Evolutionary conservation across 2,329 filamentous ascomycete species (phyloP).

Genomic region (Alternaria solani): DNA sequence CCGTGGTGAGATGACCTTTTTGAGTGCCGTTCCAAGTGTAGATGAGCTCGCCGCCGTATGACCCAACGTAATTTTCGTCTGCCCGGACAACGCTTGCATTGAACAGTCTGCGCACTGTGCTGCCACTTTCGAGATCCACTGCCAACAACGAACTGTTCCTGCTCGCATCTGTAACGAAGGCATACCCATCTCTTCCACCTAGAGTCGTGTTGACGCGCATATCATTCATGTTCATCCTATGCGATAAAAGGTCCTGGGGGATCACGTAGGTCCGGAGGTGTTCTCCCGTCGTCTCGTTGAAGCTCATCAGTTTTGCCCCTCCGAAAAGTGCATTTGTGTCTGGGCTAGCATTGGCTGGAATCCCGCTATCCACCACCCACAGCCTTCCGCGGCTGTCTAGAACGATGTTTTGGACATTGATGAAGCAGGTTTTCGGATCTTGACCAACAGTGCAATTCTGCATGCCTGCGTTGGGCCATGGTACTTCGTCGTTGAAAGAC

Average conservation of each 20-base stretch:
- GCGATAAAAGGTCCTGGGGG: constrained; percentile 44
- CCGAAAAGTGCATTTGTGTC: constrained; percentile 38
- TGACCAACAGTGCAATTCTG: constrained; percentile 53
- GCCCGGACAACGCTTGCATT: constrained; percentile 49
- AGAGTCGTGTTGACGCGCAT: constrained; percentile 56
- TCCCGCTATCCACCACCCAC: constrained; percentile 55
- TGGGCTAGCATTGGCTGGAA: constrained; percentile 39
- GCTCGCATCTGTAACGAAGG: constrained; percentile 54
- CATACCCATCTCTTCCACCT: constrained; percentile 48
- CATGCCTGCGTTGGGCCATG: constrained; percentile 52
- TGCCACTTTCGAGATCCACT: constrained; percentile 51
- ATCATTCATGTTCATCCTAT: constrained; percentile 54
- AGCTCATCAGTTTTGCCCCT: constrained; percentile 56
- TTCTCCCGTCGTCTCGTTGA: constrained; percentile 45
- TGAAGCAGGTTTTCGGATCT: constrained; percentile 54
- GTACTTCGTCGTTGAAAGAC: constrained; percentile 52
- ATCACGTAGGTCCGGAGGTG: constrained; percentile 51
- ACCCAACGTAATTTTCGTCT: constrained; percentile 52
- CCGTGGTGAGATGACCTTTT: constrained; percentile 40
- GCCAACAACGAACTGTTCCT: constrained; percentile 50
- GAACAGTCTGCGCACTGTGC: constrained; percentile 48
- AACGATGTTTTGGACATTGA: constrained; percentile 58
- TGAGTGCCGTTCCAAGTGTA: constrained; percentile 50
- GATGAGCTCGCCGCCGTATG: constrained; percentile 48
- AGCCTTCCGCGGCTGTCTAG: constrained; percentile 51